Conservation (phyloP, 2,329 filamentous ascomycete genomes). For the Zarea fungicola region DNA sequence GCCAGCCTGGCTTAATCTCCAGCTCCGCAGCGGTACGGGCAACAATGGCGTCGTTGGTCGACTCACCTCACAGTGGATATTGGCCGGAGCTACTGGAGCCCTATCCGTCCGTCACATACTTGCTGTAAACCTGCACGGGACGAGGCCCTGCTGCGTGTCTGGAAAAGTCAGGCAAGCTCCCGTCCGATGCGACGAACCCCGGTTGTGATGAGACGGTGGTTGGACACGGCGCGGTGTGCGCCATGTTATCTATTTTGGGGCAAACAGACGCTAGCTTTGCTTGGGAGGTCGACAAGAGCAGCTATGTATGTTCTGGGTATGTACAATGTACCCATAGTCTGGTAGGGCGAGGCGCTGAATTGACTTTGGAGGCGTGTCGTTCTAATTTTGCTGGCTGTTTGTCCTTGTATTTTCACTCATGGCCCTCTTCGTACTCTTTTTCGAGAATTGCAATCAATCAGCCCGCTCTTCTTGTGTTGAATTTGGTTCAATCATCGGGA, state of each 20-base stretch:
- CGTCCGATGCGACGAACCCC: not conserved
- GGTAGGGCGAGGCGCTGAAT: not conserved
- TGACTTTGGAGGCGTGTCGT: too few species aligned
- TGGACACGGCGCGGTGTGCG: not conserved
- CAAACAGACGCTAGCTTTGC: not conserved
- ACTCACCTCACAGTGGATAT: too few species aligned
- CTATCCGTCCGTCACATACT: not conserved
- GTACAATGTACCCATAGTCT: not conserved
- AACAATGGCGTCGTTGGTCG: not conserved
- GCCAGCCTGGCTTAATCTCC: not conserved
- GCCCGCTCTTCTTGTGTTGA: too few species aligned
- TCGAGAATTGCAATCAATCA: too few species aligned
- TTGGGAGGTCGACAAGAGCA: not conserved
- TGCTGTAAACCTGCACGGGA: not conserved
- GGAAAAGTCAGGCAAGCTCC: too few species aligned
- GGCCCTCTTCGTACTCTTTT: too few species aligned
- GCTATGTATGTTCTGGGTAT: not conserved
- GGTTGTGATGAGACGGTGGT: slow-evolving; percentile 14
- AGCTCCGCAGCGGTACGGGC: not conserved
- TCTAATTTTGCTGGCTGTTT: too few species aligned
- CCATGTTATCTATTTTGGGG: not conserved
- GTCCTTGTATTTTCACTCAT: too few species aligned
- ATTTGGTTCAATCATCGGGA: too few species aligned
- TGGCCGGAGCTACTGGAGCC: too few species aligned
- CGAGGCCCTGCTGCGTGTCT: not conserved